Evolutionary conservation across 306 rosid species (phyloP).

Genomic region (Begonia fuchsioides): DNA sequence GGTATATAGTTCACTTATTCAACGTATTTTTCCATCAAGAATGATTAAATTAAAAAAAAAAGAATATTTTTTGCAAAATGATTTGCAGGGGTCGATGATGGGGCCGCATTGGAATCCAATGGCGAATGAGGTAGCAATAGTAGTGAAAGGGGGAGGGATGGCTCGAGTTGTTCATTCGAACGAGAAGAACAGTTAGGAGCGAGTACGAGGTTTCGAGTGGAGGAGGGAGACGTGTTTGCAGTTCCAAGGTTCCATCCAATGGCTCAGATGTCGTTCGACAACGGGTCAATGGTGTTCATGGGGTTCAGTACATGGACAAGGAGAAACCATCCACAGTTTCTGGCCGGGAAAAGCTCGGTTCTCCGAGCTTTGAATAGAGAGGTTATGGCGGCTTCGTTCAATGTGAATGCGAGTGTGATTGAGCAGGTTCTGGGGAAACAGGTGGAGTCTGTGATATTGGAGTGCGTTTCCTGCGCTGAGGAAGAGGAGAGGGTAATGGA

Average conservation of each 20-base stretch:
- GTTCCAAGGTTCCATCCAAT: slow-evolving; percentile 71
- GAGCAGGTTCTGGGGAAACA: slow-evolving; percentile 31
- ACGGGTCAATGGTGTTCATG: slow-evolving; percentile 50
- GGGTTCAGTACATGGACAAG: slow-evolving; percentile 58
- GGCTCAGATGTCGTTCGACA: slow-evolving; percentile 77
- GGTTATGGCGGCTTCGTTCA: slow-evolving; percentile 49
- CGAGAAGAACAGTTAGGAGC: slow-evolving; percentile 11
- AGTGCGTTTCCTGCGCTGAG: slow-evolving; percentile 69
- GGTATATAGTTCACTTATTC: slow-evolving; percentile 19
- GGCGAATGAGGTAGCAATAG: slow-evolving; percentile 57
- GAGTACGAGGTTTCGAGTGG: slow-evolving; percentile 46
- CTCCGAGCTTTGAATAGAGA: slow-evolving; percentile 28
- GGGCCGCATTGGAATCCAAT: slow-evolving; percentile 88
- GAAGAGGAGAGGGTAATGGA: slow-evolving; percentile 50
- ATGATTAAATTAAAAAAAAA: too few relatives aligned
- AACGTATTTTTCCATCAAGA: too few relatives aligned
- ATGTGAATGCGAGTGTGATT: slow-evolving; percentile 29
- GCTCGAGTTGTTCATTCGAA: slow-evolving; percentile 45
- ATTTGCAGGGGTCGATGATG: slow-evolving; percentile 66
- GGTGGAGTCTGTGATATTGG: slow-evolving; percentile 40
- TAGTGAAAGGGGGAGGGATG: slow-evolving; percentile 59
- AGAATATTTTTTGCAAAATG: not conserved
- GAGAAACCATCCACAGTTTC: slow-evolving; percentile 44
- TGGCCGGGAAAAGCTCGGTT: slow-evolving; percentile 55
- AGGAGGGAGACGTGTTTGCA: slow-evolving; percentile 56